phyloP scores from a whole-genome alignment of 2,329 filamentous ascomycete species.

The Elsinoe fawcettii region DNA sequence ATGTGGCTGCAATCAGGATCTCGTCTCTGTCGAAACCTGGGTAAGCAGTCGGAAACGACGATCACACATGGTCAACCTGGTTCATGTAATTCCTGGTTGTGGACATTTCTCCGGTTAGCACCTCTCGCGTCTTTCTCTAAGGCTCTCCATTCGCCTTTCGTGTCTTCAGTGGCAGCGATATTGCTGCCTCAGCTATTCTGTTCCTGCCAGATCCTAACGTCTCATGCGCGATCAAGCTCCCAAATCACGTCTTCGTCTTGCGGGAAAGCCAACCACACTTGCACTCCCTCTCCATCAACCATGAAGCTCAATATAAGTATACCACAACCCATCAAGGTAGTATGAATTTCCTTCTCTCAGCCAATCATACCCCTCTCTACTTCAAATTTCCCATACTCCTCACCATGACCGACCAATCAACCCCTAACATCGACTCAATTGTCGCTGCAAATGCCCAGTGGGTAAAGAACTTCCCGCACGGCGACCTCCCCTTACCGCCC shows the following conservation, averaged over 20 bases:
- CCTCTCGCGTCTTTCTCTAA: too few species aligned
- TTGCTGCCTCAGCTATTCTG: background rate
- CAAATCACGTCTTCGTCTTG: slow-evolving; percentile 1
- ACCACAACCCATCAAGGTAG: slow-evolving; percentile 11
- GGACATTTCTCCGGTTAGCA: background rate
- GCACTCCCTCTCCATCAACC: background rate
- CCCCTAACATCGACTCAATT: slow-evolving; percentile 1
- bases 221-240: slow-evolving; percentile 2
- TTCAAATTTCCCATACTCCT: background rate
- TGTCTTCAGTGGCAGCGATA: background rate
- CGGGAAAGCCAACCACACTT: slow-evolving; percentile 5
- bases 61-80: background rate
- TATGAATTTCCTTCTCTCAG: background rate
- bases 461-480: slow-evolving; percentile 50
- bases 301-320: slow-evolving; percentile 10
- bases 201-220: background rate
- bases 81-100: background rate
- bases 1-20: slow-evolving; percentile 1
- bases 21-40: background rate
- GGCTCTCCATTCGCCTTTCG: too few species aligned
- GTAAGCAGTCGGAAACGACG: background rate
- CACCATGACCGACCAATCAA: slow-evolving; percentile 8
- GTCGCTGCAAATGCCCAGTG: background rate
- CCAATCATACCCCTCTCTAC: slow-evolving; percentile 27
- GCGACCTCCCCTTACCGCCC: slow-evolving; percentile 59